A percentile compares a stretch with the other conserved stretches of the same genome.
phyloP scores from a whole-genome alignment of 148 eudicot species.

The Persicaria maculosa region DNA sequence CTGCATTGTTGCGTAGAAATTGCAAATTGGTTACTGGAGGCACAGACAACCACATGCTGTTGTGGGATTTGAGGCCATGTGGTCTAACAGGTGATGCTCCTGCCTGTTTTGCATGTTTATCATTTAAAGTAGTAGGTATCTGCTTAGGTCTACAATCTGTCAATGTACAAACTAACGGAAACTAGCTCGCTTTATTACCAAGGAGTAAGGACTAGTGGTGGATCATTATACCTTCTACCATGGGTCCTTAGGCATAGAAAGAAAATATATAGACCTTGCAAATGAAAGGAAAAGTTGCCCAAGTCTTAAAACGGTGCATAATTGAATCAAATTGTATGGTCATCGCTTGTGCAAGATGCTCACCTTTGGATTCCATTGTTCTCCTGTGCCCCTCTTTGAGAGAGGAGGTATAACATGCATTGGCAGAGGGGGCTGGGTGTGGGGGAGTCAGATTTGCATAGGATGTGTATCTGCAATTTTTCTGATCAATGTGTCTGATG shows the following conservation, averaged over 20 bases:
- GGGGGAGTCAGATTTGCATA: no score
- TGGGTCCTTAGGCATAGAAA: no score
- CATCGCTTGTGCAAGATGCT: background rate
- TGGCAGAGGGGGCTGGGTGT: background rate
- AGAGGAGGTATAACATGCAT: background rate
- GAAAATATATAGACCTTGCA: background rate
- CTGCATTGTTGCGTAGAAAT: conserved; percentile 55
- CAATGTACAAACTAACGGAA: background rate
- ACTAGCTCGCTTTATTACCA: background rate
- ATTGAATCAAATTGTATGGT: background rate
- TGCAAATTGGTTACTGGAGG: conserved; percentile 95
- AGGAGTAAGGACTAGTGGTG: no score
- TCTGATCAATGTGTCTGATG: no score
- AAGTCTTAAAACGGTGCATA: background rate
- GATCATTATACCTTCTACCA: no score
- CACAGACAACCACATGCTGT: conserved; percentile 88
- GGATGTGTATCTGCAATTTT: no score
- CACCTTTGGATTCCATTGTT: background rate
- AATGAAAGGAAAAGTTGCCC: background rate
- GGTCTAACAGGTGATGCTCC: conserved; percentile 59
- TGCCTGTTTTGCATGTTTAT: background rate
- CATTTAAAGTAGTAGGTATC: background rate
- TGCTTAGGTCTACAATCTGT: background rate
- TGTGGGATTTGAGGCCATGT: conserved; percentile 88
- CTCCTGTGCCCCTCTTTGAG: background rate